Base-by-base conservation (phyloP, 768 basidiomycete genomes). In the Collybia sp. region DNA sequence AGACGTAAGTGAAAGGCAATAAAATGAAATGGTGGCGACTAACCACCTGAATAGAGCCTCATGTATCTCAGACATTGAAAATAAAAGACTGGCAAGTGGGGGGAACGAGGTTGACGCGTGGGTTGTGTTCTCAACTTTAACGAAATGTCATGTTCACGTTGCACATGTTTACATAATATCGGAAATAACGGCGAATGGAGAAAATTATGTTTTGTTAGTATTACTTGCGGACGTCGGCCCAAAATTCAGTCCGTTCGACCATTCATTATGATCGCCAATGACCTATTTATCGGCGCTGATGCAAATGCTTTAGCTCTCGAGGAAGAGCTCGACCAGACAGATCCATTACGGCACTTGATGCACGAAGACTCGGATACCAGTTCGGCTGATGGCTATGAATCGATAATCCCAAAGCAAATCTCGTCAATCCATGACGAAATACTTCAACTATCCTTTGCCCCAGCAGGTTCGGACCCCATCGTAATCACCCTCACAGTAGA, bases 261-360 rank as follows among this genome's bases (percentile, higher is more conserved):
- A 6, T 10, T 10, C 46, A 30, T 41, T 45, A 45, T 35, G 43
- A 35, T 40, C 32, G 46, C 36, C 49, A 54, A 47, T 36, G 56
- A 65, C 30, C 25, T 8, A 25, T 25, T 25, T 25, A 25, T 25
- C 25, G 3, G 25, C 25, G 25, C 25, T 25, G 4, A 25, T 25
- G 4, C 25, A 25, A 25, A 8, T 25, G 3, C 25, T 25, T 64
- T 83, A 18, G 71, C 70, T 17, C 64, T 69, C 43, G 76, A 83
- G 45, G 82, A 84, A 54, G 55, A 59, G 16, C 73, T 82, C 38
- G 82, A 83, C 56, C 50, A 55, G n/a, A 60, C 68, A 30, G 76
- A 83, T 53, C 83, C 82, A 41, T 72, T 85, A 44, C 72, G 80
- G 35, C 83, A 85, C 61, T 68, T 83, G 54, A 76, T 73, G 64